Percentiles rank a stretch among this genome's conserved stretches.
Evolutionary conservation across 306 rosid species (phyloP).

Genomic region (Corylus heterophylla): DNA sequence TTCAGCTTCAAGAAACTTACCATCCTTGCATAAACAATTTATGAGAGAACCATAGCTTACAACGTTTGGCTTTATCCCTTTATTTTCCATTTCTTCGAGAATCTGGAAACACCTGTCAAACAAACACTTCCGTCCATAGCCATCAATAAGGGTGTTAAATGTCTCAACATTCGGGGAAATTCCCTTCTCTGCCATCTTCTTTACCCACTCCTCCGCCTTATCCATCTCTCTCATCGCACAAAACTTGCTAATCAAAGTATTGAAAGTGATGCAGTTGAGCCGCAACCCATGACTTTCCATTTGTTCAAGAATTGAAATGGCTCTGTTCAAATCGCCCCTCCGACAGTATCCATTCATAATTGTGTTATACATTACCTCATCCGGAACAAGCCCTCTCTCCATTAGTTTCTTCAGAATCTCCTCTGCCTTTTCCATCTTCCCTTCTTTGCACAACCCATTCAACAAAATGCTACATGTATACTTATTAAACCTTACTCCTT

Average conservation of each 20-base stretch:
- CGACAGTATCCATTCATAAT: conserved; percentile 68
- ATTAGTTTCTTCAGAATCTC: conserved; percentile 55
- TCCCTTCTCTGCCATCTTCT: conserved; percentile 63
- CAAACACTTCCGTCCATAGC: conserved; percentile 51
- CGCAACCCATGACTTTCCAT: conserved; percentile 58
- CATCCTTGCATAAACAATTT: conserved; percentile 62
- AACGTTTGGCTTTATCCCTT: conserved; percentile 67
- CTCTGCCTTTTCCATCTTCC: conserved; percentile 57
- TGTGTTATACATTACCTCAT: conserved; percentile 53
- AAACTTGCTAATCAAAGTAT: conserved; percentile 53
- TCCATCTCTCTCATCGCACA: conserved; percentile 58
- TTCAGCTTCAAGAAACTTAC: conserved; percentile 74
- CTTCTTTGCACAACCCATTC: conserved; percentile 66
- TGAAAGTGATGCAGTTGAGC: conserved; percentile 61
- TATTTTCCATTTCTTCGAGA: conserved; percentile 73
- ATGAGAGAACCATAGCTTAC: conserved; percentile 76
- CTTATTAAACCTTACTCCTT: conserved; percentile 38
- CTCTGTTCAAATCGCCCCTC: conserved; percentile 48
- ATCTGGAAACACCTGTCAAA: conserved; percentile 65
- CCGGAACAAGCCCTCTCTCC: conserved; percentile 49
- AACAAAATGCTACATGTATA: conserved; percentile 54
- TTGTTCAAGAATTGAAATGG: conserved; percentile 40
- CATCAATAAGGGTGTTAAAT: conserved; percentile 58
- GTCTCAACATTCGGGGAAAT: conserved; percentile 57
- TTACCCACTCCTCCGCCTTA: conserved; percentile 70